Evolutionary conservation across 441 rosid species (phyloP), one percentile per base, ranked within the genome.

Genomic region (Daphne laureola): DNA sequence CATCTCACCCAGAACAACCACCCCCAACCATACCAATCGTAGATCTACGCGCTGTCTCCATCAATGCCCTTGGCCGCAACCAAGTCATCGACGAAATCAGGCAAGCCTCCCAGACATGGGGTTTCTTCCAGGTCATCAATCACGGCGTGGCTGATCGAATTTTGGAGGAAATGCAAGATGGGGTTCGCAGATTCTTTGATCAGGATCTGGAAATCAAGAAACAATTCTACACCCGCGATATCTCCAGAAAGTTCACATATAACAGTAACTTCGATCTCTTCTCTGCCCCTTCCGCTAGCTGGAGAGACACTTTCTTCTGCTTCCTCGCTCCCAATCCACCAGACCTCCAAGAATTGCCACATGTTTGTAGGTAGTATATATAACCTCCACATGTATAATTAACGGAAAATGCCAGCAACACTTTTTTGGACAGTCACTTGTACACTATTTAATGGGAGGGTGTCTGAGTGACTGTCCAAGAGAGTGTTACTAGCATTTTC

Each of bases 291-390:
- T 44, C 55, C 11, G 62, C 82, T 1, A 73, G 74, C 13, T 77
- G 82, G 82, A 77, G 73, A 18, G 86, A 77, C 53, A 35, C 65
- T 0, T 8, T 67, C 2, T n/a, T 12, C 8, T 64, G 64, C 45
- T 9, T 8, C 43, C 64, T 82, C 67, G 67, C 77, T 43, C 77
- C 84, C 14, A 2, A 67, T 43, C 73, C 73, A 58, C 77, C 75
- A 0, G 8, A 47, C 2, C 71, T 62, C 0, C 67, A 79, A 62
- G 79, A 75, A 11, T 18, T 79, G 49, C 84, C 78, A 2, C 38
- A 5, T 0, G 58, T 56, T 0, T 74, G 66, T 54, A 64, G 80
- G 78, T 68, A n/a, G n/a, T n/a, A n/a, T n/a, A n/a, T n/a, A n/a
- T n/a, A n/a, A n/a, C n/a, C n/a, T n/a, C n/a, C n/a, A n/a, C n/a